Evolutionary conservation across 139 green algal genomes (phyloP).

Genomic region (Chara braunii): DNA sequence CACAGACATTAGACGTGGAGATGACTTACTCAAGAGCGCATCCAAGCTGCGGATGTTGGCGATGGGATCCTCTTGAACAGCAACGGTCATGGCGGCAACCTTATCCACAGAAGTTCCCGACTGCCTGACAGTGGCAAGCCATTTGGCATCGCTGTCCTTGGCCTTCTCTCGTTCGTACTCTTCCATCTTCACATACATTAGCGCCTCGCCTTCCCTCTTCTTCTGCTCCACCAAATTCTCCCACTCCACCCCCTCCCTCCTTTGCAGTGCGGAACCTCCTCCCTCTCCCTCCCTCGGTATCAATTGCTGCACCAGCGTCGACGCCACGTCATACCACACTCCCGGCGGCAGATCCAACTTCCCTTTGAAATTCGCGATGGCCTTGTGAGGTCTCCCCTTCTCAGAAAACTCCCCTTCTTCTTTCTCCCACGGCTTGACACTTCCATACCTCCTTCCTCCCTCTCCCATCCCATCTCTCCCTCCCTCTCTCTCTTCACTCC

Average conservation of each 20-base stretch:
- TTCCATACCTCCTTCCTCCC: neutral
- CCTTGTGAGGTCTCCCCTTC: neutral
- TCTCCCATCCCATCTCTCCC: neutral
- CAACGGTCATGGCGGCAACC: conserved; percentile 75
- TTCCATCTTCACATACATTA: conserved; percentile 14
- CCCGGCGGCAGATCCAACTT: conserved; percentile 1
- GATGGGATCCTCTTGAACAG: conserved; percentile 68
- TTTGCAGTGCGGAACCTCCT: neutral
- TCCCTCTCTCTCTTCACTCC: neutral
- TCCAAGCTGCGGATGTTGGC: conserved; percentile 71
- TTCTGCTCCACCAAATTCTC: conserved; percentile 13
- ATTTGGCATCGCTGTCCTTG: conserved; percentile 58
- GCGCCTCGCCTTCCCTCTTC: conserved; percentile 5
- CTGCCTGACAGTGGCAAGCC: conserved; percentile 12
- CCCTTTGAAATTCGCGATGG: neutral
- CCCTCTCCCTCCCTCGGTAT: neutral
- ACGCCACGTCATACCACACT: neutral
- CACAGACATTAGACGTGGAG: neutral
- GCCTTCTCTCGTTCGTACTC: conserved; percentile 56
- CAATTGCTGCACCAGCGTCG: neutral
- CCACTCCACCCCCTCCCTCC: neutral
- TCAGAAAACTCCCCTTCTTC: conserved; percentile 4
- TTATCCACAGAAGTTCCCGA: conserved; percentile 38
- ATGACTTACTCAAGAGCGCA: conserved; percentile 52
- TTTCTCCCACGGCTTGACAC: neutral